Evolutionary conservation across 345 rosid species (phyloP), one percentile per base, ranked within the genome.

Genomic region (Salix koriyanagi): DNA sequence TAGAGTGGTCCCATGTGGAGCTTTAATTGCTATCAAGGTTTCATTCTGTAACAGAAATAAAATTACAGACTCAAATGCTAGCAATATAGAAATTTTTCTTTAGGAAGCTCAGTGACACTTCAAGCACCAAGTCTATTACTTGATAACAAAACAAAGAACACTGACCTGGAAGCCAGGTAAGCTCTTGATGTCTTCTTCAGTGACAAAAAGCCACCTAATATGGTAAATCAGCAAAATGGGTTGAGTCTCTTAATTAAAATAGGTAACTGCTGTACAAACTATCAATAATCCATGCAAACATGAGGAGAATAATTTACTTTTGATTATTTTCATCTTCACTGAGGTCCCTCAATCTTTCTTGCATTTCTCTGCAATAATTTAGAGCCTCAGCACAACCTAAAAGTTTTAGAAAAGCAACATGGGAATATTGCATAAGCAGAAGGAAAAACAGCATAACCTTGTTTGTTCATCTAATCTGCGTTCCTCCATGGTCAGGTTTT

Each of bases 1-100:
- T 44, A 96, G 87, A 75, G 96, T 96, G 73, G 99, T 96, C 69
- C 97, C 99, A 81, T 96, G 99, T n/a, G 99, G 99, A 84, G 99
- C 99, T 83, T 93, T 93, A 46, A 93, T 92, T 44, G 98, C 98
- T 80, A 96, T 90, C 67, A 96, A 76, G 69, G 99, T 96, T 87
- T 96, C 97, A 79, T 93, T 93, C 98, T 96, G 84, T 71, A 28
- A 28, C 80, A 75, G 69, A 70, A 80, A 77, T 9, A 72, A 54
- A 71, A 52, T 37, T 14, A 73, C 66, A 56, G 14, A 73, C 68
- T 66, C 25, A 60, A 44, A 69, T 71, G 44, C 32, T 28, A 28
- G 70, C 64, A 58, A 68, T 12, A 67, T 69, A 62, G 48, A 60
- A 30, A 62, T 41, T n/a, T 26, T 37, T 19, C 65, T 30, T 23